Conservation (phyloP, 306 rosid species). For the Quercus agrifolia region DNA sequence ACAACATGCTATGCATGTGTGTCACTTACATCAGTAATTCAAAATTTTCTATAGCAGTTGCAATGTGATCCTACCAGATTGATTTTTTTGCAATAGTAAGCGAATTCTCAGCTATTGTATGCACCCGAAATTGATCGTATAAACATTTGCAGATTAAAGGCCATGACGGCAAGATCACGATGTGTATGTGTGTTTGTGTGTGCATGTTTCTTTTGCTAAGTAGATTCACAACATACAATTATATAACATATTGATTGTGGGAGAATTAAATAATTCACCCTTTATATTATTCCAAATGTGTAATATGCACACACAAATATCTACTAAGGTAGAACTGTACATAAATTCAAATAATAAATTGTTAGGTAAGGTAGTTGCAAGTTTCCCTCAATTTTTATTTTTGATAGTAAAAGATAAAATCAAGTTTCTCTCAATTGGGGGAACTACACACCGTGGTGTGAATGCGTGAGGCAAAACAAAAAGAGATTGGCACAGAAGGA, state of each 20-base stretch:
- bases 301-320: not conserved
- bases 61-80: not conserved
- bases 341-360: not conserved
- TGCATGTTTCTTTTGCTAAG: not conserved
- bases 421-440: slow-evolving; percentile 15
- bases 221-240: not conserved
- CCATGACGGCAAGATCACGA: too few relatives aligned
- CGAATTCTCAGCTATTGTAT: too few relatives aligned
- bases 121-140: too few relatives aligned
- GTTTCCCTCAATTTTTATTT: slow-evolving; percentile 10
- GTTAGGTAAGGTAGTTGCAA: slow-evolving; percentile 26
- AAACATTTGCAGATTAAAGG: too few relatives aligned
- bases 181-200: not conserved
- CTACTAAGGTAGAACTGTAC: not conserved
- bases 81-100: not conserved
- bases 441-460: not conserved
- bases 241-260: not conserved
- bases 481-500: not conserved
- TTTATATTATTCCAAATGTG: not conserved
- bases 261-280: not conserved
- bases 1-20: too few relatives aligned
- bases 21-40: not conserved
- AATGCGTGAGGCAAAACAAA: not conserved
- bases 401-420: not conserved
- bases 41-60: not conserved